A percentile compares a stretch with the other conserved stretches of the same genome.
These are phyloP conservation scores for Saururus chinensis DNA, from an alignment of 164 flowering plant species.

Conservation along the genomic window DNA sequence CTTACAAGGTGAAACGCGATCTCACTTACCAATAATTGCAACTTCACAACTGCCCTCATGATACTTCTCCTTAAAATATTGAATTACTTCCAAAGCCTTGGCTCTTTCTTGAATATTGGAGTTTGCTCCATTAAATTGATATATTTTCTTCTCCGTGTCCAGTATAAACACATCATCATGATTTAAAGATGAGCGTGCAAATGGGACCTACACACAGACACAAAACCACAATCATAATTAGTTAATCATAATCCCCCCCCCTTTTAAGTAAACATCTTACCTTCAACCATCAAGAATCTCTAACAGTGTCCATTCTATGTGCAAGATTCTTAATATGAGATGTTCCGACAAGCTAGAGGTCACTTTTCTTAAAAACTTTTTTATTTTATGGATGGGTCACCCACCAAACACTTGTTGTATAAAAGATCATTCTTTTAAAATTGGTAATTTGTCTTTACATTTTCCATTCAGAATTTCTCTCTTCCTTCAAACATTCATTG, in stretches of 20 bases:
- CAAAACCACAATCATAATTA: conserved; percentile 6
- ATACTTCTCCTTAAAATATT: conserved; percentile 81
- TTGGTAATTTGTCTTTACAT: too few relatives aligned
- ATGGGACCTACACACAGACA: conserved; percentile 62
- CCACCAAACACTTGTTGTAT: too few relatives aligned
- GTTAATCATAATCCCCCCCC: conserved; percentile 6
- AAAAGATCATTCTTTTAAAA: too few relatives aligned
- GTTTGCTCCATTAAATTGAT: conserved; percentile 98
- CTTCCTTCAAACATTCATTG: too few relatives aligned
- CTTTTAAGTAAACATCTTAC: neutral
- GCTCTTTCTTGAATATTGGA: conserved; percentile 98
- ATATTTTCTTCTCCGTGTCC: conserved; percentile 79
- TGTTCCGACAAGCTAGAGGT: too few relatives aligned
- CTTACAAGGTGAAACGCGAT: neutral
- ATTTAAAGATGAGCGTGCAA: conserved; percentile 85
- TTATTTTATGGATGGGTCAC: too few relatives aligned
- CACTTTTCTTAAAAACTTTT: too few relatives aligned
- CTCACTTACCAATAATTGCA: conserved; percentile 74
- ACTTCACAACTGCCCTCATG: conserved; percentile 90
- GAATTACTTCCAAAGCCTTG: conserved; percentile 95
- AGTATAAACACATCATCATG: conserved; percentile 98
- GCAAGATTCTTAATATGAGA: too few relatives aligned
- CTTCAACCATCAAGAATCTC: too few relatives aligned
- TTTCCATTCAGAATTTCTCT: too few relatives aligned
- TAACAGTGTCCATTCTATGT: too few relatives aligned